Base-by-base conservation (phyloP, 768 basidiomycete species). In the Boletus vermiculosoides region DNA sequence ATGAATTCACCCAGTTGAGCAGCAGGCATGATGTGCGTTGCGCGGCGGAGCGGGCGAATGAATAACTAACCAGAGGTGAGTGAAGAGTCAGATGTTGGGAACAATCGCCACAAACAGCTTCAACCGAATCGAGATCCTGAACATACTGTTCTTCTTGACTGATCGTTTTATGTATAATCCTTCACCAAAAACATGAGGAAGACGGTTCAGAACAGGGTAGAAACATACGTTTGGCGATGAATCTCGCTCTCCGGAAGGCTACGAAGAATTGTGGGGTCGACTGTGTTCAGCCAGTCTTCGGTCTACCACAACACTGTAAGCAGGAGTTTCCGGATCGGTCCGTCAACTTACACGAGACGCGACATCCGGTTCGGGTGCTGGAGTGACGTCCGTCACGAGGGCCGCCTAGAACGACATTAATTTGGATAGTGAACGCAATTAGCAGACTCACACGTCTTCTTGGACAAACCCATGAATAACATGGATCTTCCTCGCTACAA, bases 131-230 rank as follows among this genome's bases (percentile, higher is more conserved):
- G 9, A 99, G 80, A 66, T 99, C 96, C 54, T 87, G 85, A 42
- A 93, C 75, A 67, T 95, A 97, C 66, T 93, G 88, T 61, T 92
- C 86, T 69, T 98, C 96, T 63, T 92, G 87, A 60, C 80, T 80
- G 61, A 98, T 91, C 37, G 95, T 81, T 66, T 92, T 93, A 67
- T 90, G 87, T 54, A 99, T 95, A 65, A 87, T 80, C 42, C 82
- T 83, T 58, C 20, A 42, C 34, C 46, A 23, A 36, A 30, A 46
- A 44, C 5, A 40, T 59, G 16, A 59, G 52, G 13, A 45, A 31
- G 53, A 20, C 22, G n/a, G n/a, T 2, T 25, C 22, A 39, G 16
- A 33, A 56, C 23, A 37, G 5, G 2, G 15, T 23, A 18, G 8
- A 25, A 34, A 65, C 74, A 20, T 64, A 82, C 79, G 83, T 88